Base-by-base conservation (phyloP, 331 rosid species). In the Pyracantha coccinea region DNA sequence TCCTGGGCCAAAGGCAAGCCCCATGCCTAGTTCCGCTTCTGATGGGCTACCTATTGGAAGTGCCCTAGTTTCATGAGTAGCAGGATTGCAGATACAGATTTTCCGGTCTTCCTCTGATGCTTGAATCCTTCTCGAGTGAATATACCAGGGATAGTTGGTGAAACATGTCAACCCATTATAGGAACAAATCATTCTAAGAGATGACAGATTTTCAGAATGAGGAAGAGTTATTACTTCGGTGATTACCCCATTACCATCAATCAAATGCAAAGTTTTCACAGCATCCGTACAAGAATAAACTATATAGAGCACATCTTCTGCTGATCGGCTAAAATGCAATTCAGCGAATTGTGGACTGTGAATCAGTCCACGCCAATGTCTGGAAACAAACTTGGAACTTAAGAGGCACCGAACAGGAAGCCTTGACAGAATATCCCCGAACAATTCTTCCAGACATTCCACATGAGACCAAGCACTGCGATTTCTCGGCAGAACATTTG, bases 21-120 rank as follows among this genome's bases (percentile, higher is more conserved):
- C 85, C 52, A 77, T 32, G 54, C 70, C 52, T 29, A 65, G 71
- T 57, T 67, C 71, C 57, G 53, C 17, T 28, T 59, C 70, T 1
- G 82, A 68, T 17, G 60, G 71, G 60, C 79, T 73, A 38, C 79
- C 73, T 5, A 28, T 31, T 12, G 81, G 79, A 73, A 81, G 82
- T 20, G 68, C 12, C 7, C 19, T 32, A 25, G 38, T 23, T 50
- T 77, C 68, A 3, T 38, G 73, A 73, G 85, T 81, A 25, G 76
- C 65, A 0, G 82, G 82, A 55, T 81, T 81, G 82, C 78, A 81
- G 24, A 81, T 62, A 8, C 63, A 68, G 57, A 81, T 81, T 61
- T 72, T 75, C 57, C 68, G 38, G 27, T 68, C 82, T 16, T 35
- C 60, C 29, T 21, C n/a, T 53, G 12, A 16, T 32, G 25, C 24